phyloP scores from a whole-genome alignment of 176 grass and related monocot species.

The Juncus effusus region DNA sequence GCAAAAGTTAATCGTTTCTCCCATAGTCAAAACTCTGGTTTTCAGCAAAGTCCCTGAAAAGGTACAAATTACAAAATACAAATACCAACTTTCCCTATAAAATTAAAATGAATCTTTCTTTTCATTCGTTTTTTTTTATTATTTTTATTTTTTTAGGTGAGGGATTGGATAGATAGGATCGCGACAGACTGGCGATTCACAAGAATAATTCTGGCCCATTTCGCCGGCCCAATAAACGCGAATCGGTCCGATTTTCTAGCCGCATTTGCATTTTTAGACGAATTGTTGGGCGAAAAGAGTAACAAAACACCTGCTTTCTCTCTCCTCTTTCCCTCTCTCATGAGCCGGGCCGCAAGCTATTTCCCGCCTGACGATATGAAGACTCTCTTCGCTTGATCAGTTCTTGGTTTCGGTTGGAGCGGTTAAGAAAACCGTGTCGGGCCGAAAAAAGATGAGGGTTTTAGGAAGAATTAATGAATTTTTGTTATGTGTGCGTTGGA shows the following conservation, averaged over 20 bases:
- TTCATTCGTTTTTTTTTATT: background rate
- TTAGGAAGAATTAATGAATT: background rate
- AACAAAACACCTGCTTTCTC: constrained; percentile 34
- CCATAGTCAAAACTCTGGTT: constrained; percentile 89
- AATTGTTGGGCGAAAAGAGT: constrained; percentile 52
- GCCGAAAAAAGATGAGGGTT: constrained; percentile 45
- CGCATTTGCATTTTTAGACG: constrained; percentile 75
- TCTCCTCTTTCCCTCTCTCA: constrained; percentile 62
- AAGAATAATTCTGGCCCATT: constrained; percentile 65
- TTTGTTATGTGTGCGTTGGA: too few relatives aligned
- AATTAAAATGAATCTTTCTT: background rate
- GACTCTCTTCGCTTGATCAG: constrained; percentile 88
- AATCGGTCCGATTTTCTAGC: constrained; percentile 68
- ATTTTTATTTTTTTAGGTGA: constrained; percentile 54
- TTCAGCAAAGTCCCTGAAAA: constrained; percentile 98
- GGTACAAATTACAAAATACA: constrained; percentile 39
- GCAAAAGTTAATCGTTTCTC: constrained; percentile 83
- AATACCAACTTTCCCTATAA: background rate
- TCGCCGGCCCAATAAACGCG: constrained; percentile 51
- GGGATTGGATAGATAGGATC: constrained; percentile 75
- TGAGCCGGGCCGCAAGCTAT: constrained; percentile 68
- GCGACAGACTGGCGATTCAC: constrained; percentile 47
- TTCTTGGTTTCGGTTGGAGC: constrained; percentile 79
- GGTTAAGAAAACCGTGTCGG: constrained; percentile 78
- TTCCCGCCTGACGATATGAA: constrained; percentile 93